Evolutionary conservation across 2,329 filamentous ascomycete genomes (phyloP).

Genomic region (Basipetospora chlamydospora): DNA sequence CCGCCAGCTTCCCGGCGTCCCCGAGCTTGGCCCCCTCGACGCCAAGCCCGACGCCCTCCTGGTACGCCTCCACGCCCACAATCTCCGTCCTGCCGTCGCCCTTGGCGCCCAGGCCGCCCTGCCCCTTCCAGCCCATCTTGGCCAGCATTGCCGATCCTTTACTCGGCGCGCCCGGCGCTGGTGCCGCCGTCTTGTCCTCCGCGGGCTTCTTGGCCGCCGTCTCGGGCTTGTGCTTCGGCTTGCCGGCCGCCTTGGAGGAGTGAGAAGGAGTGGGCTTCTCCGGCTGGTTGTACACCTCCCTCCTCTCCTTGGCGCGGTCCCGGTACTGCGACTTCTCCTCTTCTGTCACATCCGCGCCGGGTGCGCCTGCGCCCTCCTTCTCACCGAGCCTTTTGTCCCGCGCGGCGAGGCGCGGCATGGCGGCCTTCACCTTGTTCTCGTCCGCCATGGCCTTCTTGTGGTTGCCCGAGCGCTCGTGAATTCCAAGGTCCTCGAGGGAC

Average conservation of each 20-base stretch:
- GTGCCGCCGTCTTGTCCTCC: conserved; percentile 13
- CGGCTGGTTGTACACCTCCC: conserved; percentile 46
- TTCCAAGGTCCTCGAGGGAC: conserved; percentile 24
- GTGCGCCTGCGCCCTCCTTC: conserved; percentile 11
- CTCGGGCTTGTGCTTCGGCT: conserved; percentile 18
- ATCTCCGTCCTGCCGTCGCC: conserved; percentile 49
- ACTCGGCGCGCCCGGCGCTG: conserved; percentile 26
- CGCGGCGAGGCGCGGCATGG: conserved; percentile 22
- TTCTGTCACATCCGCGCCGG: conserved; percentile 4
- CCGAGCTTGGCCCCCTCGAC: conserved; percentile 56
- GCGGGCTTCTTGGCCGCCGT: conserved; percentile 10
- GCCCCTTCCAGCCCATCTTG: conserved; percentile 61
- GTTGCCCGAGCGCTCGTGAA: conserved; percentile 26
- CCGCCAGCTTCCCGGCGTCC: conserved; percentile 50
- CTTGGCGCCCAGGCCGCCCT: conserved; percentile 50
- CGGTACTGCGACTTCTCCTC: conserved; percentile 31
- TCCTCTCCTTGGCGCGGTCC: conserved; percentile 54
- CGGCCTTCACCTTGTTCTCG: conserved; percentile 33
- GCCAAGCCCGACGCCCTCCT: conserved; percentile 54
- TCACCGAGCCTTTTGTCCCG: conserved; percentile 22
- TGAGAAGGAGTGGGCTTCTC: conserved; percentile 32
- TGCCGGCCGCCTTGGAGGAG: conserved; percentile 11
- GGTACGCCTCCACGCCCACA: conserved; percentile 49
- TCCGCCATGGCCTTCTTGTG: conserved; percentile 26
- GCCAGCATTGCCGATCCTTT: conserved; percentile 54